Conservation (phyloP, 352 stramenopile genomes). For the Discostella stelligera region DNA sequence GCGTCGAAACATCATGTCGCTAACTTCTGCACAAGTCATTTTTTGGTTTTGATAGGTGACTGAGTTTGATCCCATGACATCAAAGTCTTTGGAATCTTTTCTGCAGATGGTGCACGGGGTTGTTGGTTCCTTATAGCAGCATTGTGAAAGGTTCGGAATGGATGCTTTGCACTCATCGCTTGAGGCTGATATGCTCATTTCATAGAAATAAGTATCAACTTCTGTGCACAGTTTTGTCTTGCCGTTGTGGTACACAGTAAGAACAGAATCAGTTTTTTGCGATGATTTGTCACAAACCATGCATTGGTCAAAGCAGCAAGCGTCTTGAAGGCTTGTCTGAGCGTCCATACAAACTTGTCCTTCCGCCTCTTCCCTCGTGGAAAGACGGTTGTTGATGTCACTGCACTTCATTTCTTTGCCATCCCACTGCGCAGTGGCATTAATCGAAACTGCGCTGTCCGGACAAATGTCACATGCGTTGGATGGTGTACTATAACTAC, state of each 20-base stretch:
- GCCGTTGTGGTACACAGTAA: slow-evolving; percentile 56
- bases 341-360: slow-evolving; percentile 42
- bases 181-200: slow-evolving; percentile 48
- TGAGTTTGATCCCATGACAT: slow-evolving; percentile 54
- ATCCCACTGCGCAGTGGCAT: slow-evolving; percentile 29
- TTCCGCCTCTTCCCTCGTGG: slow-evolving; percentile 46
- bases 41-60: slow-evolving; percentile 46
- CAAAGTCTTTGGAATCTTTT: slow-evolving; percentile 48
- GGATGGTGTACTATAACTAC: slow-evolving; percentile 52
- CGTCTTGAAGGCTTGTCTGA: slow-evolving; percentile 26
- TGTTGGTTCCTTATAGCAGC: slow-evolving; percentile 41
- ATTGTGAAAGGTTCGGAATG: slow-evolving; percentile 32
- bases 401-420: slow-evolving; percentile 55
- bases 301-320: slow-evolving; percentile 60
- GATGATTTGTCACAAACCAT: slow-evolving; percentile 41
- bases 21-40: slow-evolving; percentile 44
- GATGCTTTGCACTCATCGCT: slow-evolving; percentile 44
- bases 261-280: slow-evolving; percentile 44
- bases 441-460: slow-evolving; percentile 45
- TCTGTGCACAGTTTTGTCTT: slow-evolving; percentile 53
- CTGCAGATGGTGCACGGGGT: slow-evolving; percentile 55
- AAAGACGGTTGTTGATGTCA: slow-evolving; percentile 48
- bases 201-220: slow-evolving; percentile 51
- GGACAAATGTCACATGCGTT: slow-evolving; percentile 60
- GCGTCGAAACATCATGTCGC: slow-evolving; percentile 47